Evolutionary conservation across 148 eudicot genomes (phyloP).

Genomic region (Rhododendron williamsianum): DNA sequence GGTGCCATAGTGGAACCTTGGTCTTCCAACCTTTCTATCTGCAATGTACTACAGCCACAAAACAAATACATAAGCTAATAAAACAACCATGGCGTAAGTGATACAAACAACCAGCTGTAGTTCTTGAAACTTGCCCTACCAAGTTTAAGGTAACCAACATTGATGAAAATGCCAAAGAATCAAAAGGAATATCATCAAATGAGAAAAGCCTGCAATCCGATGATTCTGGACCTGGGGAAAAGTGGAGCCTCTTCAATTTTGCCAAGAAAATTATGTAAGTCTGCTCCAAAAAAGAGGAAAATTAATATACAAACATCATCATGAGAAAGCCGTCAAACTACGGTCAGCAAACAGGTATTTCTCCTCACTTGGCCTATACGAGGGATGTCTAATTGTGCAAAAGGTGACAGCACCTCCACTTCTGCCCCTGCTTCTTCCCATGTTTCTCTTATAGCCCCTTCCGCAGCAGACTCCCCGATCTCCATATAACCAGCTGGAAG

Average conservation of each 20-base stretch:
- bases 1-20: slow-evolving; percentile 87
- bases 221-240: slow-evolving; percentile 93
- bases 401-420: slow-evolving; percentile 74
- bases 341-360: not conserved
- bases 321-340: not conserved
- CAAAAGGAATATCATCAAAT: slow-evolving; percentile 78
- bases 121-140: slow-evolving; percentile 35
- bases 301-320: slow-evolving; percentile 15
- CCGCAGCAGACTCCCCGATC: slow-evolving; percentile 95
- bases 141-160: slow-evolving; percentile 83
- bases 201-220: slow-evolving; percentile 78
- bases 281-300: slow-evolving; percentile 39
- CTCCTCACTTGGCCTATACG: slow-evolving; percentile 89
- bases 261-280: slow-evolving; percentile 89
- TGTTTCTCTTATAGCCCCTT: slow-evolving; percentile 91
- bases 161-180: slow-evolving; percentile 87
- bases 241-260: slow-evolving; percentile 74
- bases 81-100: not conserved
- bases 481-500: slow-evolving; percentile 99
- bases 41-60: slow-evolving; percentile 66
- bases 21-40: slow-evolving; percentile 64
- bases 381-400: slow-evolving; percentile 93
- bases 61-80: not conserved
- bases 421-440: slow-evolving; percentile 93
- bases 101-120: not conserved